Evolutionary conservation across 2,329 filamentous ascomycete genomes (phyloP), one percentile per base, ranked within the genome.

Genomic region (Aspergillus tanneri): DNA sequence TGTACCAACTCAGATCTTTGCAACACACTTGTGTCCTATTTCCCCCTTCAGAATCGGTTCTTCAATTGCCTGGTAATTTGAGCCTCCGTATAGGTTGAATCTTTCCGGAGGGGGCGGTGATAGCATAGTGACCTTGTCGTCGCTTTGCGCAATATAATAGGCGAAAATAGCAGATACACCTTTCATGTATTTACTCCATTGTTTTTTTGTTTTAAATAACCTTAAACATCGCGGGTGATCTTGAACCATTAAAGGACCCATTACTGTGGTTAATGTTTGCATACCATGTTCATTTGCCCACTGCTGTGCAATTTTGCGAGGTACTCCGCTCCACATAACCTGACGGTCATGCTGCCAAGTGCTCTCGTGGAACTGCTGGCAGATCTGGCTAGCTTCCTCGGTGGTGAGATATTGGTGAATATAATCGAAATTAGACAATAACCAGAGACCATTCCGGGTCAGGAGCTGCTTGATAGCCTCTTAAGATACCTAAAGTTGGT

Each of bases 241-340:
- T 35, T 46, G 23, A 21, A 52, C 51, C 55, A 62, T 60, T 34
- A 63, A 43, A 21, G 54, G 53, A 16, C 55, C 58, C 59, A 63
- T 63, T 27, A 52, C 57, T 16, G 58, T 61, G 22, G 57, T 61
- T 24, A 63, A 48, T 48, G 58, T 64, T 44, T 58, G 58, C 53
- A 61, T 58, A 27, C 52, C 49, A 42, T 53, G 57, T 40, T 55
- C 37, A 51, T 62, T 57, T 25, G 59, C 58, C 59, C 60, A 63
- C 22, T 25, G n/a, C 36, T 58, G 59, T 45, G 54, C 60, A 12
- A 43, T 18, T 14, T 56, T 38, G 16, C 51, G 56, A 16, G 45
- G 34, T 9, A 65, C 39, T 25, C 61, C 60, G 35, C 58, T 65
- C 62, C 57, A 65, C 51, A 64, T 49, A 22, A 64, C 59, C 49